Conservation (phyloP, 2,329 filamentous ascomycete species). For the Teratosphaeria pseudoeucalypti region DNA sequence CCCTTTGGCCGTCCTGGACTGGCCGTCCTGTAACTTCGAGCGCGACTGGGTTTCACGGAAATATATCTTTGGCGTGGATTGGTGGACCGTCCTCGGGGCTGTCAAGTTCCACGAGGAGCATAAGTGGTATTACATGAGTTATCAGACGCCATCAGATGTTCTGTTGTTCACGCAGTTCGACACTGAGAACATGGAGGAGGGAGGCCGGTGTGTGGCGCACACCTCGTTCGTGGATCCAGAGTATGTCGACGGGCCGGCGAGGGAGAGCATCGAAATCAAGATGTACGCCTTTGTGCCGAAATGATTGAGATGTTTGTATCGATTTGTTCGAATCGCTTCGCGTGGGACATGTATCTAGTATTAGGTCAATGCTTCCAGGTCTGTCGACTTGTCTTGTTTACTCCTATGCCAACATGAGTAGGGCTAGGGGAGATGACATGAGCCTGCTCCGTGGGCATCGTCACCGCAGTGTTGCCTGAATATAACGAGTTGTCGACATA, state of each 20-base stretch:
- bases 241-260: not conserved
- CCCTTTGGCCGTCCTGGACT: not conserved
- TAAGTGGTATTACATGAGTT: not conserved
- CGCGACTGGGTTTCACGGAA: not conserved
- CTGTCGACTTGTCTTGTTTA: too few relatives aligned
- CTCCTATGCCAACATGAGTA: not conserved
- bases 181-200: not conserved
- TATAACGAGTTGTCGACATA: not conserved
- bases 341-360: too few relatives aligned
- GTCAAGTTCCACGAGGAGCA: not conserved
- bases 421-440: not conserved
- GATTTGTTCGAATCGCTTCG: too few relatives aligned
- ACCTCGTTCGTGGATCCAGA: not conserved
- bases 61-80: not conserved
- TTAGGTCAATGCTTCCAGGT: too few relatives aligned
- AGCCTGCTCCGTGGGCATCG: not conserved
- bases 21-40: not conserved
- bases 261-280: not conserved
- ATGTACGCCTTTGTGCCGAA: not conserved
- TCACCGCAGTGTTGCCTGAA: not conserved
- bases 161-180: not conserved
- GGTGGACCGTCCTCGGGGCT: not conserved
- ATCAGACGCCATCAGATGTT: not conserved
- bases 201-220: not conserved
- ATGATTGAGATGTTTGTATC: not conserved